Evolutionary conservation across 2,329 filamentous ascomycete genomes (phyloP), one percentile per base, ranked within the genome.

Genomic region (Ophiocordyceps sinensis): DNA sequence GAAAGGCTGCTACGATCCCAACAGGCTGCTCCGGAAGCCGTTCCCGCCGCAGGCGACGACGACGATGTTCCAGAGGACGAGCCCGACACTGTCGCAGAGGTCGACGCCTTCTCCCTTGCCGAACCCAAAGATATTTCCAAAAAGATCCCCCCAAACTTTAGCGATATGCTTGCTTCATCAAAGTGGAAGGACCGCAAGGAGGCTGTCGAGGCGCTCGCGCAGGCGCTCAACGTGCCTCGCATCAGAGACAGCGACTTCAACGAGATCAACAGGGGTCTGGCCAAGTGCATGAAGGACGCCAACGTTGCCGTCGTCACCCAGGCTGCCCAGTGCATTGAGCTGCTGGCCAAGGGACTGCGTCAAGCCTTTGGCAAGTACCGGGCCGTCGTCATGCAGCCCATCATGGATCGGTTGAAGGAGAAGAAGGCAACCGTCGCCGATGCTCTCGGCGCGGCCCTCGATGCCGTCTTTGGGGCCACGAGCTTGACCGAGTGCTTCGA

Each of bases 111-210:
- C 52, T 82, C 88, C 53, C 65, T 91, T 34, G 81, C 84, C 30
- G 88, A 94, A 56, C 85, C 89, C 0, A 81, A 95, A 44, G 87
- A 98, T 56, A 79, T 95, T 1, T 62, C 85, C 42, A 72, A 82
- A 31, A 91, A 89, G 51, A 70, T 96, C 3, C 83, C 89, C 0
- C 76, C 78, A 32, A 79, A 87, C 56, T 88, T 95, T 49, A 73
- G 77, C 48, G 91, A 98, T 19, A 79, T 82, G 44, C 66, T 98
- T 28, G 81, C 75, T 0, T 96, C 89, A 10, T 81, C 88, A 1
- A 98, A 98, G 59, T 98, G 91, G 91, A 98, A 98, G 58, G 93
- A 98, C 50, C 75, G 91, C 46, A 98, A 98, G 61, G 91, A 98
- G 51, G 85, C 85, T 0, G 70, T 96, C 3, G 91, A 98, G 45